phyloP scores from a whole-genome alignment of 2,329 filamentous ascomycete genomes.

The Onygenales sp. region DNA sequence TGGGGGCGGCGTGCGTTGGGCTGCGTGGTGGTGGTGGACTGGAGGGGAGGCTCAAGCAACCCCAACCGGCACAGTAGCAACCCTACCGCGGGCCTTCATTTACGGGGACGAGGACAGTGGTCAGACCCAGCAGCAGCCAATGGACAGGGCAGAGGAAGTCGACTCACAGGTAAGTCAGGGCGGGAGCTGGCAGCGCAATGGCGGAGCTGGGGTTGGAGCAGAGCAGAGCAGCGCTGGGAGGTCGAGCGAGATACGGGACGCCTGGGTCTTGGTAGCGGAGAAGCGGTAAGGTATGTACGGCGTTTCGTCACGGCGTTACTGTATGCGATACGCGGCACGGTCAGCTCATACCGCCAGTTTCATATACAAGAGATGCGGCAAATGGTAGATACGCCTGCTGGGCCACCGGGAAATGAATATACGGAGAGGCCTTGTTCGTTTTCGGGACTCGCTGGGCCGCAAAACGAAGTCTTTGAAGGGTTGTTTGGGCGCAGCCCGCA shows the following conservation, averaged over 20 bases:
- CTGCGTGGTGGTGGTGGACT: neutral
- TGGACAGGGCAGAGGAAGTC: neutral
- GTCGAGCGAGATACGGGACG: neutral
- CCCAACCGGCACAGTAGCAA: neutral
- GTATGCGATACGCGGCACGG: no score
- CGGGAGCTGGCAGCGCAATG: neutral
- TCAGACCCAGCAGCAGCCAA: neutral
- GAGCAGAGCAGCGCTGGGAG: neutral
- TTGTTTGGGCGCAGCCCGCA: no score
- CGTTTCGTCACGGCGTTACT: no score
- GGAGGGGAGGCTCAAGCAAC: constrained; percentile 2
- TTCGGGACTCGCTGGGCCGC: no score
- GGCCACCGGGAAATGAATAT: no score
- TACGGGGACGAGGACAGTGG: neutral
- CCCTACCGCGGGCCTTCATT: neutral
- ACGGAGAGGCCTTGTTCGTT: no score
- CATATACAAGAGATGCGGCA: no score
- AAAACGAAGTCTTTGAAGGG: no score
- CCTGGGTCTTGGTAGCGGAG: neutral
- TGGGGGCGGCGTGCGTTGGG: neutral
- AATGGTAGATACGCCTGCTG: no score
- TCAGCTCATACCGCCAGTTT: no score
- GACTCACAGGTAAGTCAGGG: neutral
- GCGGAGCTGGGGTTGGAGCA: neutral
- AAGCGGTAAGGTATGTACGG: no score